Evolutionary conservation across 2,329 filamentous ascomycete species (phyloP).

Genomic region (Ophiostoma tasmaniense): DNA sequence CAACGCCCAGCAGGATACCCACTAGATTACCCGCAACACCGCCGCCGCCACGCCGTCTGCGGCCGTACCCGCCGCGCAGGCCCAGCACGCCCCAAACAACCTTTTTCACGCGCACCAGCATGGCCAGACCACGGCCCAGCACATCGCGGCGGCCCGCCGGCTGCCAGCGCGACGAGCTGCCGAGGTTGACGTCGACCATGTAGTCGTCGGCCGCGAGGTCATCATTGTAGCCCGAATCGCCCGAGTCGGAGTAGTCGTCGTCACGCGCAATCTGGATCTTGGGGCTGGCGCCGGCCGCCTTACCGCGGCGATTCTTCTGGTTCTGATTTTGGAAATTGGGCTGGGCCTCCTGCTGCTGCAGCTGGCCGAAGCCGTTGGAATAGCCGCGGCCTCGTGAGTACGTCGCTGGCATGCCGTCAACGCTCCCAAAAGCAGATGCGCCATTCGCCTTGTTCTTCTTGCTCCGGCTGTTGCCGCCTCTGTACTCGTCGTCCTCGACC

Average conservation of each 20-base stretch:
- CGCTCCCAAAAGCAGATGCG: slow-evolving; percentile 23
- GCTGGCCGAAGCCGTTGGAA: not conserved
- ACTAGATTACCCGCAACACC: not conserved
- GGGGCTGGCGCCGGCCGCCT: not conserved
- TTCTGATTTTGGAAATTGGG: not conserved
- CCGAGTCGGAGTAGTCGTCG: slow-evolving; percentile 10
- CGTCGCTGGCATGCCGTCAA: slow-evolving; percentile 22
- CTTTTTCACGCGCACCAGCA: not conserved
- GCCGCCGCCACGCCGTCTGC: slow-evolving; percentile 12
- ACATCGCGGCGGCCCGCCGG: slow-evolving; percentile 16
- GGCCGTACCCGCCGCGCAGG: slow-evolving; percentile 3
- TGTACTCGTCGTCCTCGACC: slow-evolving; percentile 37
- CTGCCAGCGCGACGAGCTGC: slow-evolving; percentile 15
- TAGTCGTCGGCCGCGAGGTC: slow-evolving; percentile 10
- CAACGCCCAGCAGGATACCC: not conserved
- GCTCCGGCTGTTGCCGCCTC: slow-evolving; percentile 17
- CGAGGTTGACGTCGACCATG: slow-evolving; percentile 12
- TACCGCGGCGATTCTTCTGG: slow-evolving; percentile 12
- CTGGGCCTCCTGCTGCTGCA: slow-evolving; percentile 5
- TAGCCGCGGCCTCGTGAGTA: slow-evolving; percentile 23
- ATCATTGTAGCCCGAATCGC: slow-evolving; percentile 9
- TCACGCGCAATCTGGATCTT: slow-evolving; percentile 20
- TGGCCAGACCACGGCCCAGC: slow-evolving; percentile 7
- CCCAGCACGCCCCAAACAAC: slow-evolving; percentile 9
- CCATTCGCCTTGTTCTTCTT: not conserved